Base-by-base conservation (phyloP, 371 early-diverging fungal species). In the Zychaea mexicana region DNA sequence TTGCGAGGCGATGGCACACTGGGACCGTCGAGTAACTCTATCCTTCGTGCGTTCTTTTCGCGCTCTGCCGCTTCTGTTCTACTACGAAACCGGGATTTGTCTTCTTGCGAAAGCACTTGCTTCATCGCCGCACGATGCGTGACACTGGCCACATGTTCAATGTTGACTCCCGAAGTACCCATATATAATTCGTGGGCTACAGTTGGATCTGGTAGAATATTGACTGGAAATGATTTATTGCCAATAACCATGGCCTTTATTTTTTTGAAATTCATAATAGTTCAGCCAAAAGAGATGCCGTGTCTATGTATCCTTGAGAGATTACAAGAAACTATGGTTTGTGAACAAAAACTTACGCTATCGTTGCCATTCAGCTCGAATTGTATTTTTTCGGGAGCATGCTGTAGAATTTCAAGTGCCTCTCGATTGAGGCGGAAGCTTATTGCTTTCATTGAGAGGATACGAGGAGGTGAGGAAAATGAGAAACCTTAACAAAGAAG, bases 371-470 rank as follows among this genome's bases (percentile, higher is more conserved):
- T 53, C 28, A 57, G n/a, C 28, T 63, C 61, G 49, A 66, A 32
- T 57, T 52, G 30, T 49, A 60, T 64, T 49, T 57, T 36, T 52
- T 39, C 60, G 28, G 61, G 30, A 54, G 47, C 38, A 55, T 47
- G 60, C 21, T 56, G 47, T 13, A 70, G 33, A 13, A 64, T 19
- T 55, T 62, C 62, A 30, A 63, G 57, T 19, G 71, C 71, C 30
- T 70, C 71, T 38, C 71, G 59, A 55, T 70, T 70, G 2, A 70
- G 62, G 15, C 71, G 71, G 45, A 70, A 42, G n/a, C 67, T 38
- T 53, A 70, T 64, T 46, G 66, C 66, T 36, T 65, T 56, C 39
- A 59, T 68, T 56, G 56, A n/a, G 49, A 57, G 33, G 4, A 9
- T 45, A 28, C n/a, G 57, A 55, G 32, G 54, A 38, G 52, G 61